Base-by-base conservation (phyloP, 202 grass and related monocot genomes). In the Saccharum hybrid region DNA sequence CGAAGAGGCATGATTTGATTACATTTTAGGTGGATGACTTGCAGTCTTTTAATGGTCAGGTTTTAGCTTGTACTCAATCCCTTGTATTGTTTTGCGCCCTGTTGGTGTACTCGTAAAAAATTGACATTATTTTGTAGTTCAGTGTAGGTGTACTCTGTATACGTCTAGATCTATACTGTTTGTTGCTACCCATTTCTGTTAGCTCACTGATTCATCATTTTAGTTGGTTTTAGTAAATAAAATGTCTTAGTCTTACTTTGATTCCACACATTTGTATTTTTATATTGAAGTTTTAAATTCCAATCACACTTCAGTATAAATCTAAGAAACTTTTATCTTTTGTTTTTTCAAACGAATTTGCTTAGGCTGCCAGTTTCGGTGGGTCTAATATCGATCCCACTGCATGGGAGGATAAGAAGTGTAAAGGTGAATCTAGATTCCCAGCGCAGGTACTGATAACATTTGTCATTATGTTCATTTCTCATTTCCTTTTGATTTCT, bases 341-440 rank as follows among this genome's bases (percentile, higher is more conserved):
- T 79, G 6, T 3, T 62, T 64, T 76, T 36, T 37, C 41, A 46
- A 76, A 67, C 14, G 19, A 71, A 37, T 78, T 88, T 62, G 11
- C 6, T 71, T 88, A 98, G 96, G 96, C 93, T 82, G 83, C 89
- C 81, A 99, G 93, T 87, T 99, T 99, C 76, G 96, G 96, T 73
- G 96, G 96, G 43, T 99, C 96, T 40, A 99, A 99, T 77, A 96
- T 99, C 41, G 96, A 99, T 89, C 93, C 93, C 49, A 92, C 93
- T 30, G 96, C 96, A 37, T 99, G 96, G 96, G 96, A 99, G 85
- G 96, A 96, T 82, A 99, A 99, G 36, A 99, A 96, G 78, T 96
- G 93, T 69, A 99, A 99, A 92, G 96, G 96, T 39, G 93, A 99
- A 90, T 99, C 96, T 8, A 90, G 96, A 84, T 99, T 99, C 82